Conservation (phyloP, 345 rosid species). For the Ceriops zippeliana region DNA sequence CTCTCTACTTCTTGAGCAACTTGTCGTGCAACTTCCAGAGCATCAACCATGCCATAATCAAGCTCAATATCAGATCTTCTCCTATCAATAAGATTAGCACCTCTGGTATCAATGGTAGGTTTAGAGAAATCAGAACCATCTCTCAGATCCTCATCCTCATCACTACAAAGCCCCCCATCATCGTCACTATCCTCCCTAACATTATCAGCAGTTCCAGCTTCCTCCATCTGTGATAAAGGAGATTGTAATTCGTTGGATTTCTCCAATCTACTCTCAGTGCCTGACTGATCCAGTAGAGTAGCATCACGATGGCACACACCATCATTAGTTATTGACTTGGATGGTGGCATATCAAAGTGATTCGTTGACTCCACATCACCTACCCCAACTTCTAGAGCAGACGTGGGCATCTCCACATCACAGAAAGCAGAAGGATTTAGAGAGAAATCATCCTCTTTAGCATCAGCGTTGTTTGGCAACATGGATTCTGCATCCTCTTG, state of each 20-base stretch:
- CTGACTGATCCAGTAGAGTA: conserved; percentile 33
- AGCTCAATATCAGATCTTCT: conserved; percentile 48
- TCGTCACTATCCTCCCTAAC: conserved; percentile 32
- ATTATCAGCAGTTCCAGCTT: conserved; percentile 33
- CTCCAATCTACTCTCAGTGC: conserved; percentile 26
- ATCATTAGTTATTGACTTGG: conserved; percentile 25
- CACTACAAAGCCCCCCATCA: conserved; percentile 33
- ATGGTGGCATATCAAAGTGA: conserved; percentile 19
- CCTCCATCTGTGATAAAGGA: conserved; percentile 34
- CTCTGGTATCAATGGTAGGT: conserved; percentile 23
- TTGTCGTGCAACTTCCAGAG: conserved; percentile 83
- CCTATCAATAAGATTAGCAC: conserved; percentile 37
- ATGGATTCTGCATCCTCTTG: conserved; percentile 28
- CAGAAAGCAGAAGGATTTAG: conserved; percentile 17
- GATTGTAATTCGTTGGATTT: conserved; percentile 30
- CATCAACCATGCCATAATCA: conserved; percentile 84
- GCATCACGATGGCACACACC: conserved; percentile 36
- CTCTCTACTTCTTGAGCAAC: conserved; percentile 92
- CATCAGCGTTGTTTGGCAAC: conserved; percentile 36
- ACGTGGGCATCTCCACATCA: conserved; percentile 28
- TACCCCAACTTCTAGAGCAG: conserved; percentile 29
- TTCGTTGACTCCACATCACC: conserved; percentile 27
- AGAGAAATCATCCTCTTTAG: conserved; percentile 24
- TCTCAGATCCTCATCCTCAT: conserved; percentile 38
- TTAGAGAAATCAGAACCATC: conserved; percentile 39